phyloP scores from a whole-genome alignment of 768 basidiomycete genomes.

The Boletus reticuloceps region DNA sequence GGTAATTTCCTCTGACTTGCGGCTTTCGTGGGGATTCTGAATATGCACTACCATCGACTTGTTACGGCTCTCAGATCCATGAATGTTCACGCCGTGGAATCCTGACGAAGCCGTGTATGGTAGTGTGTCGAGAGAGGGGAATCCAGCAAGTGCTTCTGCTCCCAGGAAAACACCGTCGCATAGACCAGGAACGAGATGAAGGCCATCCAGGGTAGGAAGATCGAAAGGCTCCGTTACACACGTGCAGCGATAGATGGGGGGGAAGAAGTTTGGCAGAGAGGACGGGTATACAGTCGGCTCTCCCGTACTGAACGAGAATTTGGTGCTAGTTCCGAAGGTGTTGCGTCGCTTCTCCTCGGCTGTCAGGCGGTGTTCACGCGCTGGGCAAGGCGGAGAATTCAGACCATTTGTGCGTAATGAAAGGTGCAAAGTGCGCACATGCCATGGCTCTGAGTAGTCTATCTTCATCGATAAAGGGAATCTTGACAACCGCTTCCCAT shows the following conservation, averaged over 20 bases:
- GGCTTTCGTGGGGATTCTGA: conserved; percentile 66
- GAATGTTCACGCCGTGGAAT: conserved; percentile 89
- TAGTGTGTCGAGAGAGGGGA: conserved; percentile 92
- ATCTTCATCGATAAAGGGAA: conserved; percentile 90
- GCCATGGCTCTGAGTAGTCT: conserved; percentile 82
- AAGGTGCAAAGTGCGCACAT: conserved; percentile 36
- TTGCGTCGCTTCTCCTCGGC: conserved; percentile 77
- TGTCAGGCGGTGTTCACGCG: conserved; percentile 74
- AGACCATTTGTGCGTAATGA: not conserved
- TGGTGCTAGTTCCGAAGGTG: conserved; percentile 72
- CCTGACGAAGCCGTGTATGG: conserved; percentile 75
- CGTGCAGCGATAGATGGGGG: conserved; percentile 74
- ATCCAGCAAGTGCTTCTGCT: conserved; percentile 84
- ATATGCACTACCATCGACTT: conserved; percentile 92
- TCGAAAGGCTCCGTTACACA: conserved; percentile 83
- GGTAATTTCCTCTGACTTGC: conserved; percentile 73
- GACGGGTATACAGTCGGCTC: conserved; percentile 79
- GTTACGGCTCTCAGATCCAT: conserved; percentile 86
- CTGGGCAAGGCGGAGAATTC: conserved; percentile 35
- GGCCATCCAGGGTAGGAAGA: conserved; percentile 80
- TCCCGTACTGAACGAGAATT: conserved; percentile 66
- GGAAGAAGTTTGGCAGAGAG: conserved; percentile 94
- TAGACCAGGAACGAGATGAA: conserved; percentile 83
- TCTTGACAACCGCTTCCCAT: conserved; percentile 99
- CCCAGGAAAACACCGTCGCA: conserved; percentile 88